Evolutionary conservation across 2,329 filamentous ascomycete species (phyloP).

Genomic region (Mollisiaceae sp.): DNA sequence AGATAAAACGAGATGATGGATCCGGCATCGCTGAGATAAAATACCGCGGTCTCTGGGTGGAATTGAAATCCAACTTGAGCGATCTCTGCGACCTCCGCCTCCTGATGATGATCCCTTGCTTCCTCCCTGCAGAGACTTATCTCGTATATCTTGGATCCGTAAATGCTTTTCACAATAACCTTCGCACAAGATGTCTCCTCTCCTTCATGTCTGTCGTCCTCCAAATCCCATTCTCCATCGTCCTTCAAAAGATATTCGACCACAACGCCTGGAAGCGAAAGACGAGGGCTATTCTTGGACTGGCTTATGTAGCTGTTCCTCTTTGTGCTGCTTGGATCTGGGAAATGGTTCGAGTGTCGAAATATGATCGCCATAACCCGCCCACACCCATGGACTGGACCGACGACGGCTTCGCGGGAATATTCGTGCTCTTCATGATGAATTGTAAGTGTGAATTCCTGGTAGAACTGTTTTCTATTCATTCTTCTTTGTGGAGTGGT

Average conservation of each 20-base stretch:
- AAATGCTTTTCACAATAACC: neutral
- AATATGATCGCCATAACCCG: neutral
- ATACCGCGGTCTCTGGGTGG: neutral
- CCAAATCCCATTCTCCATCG: neutral
- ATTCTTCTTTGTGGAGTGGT: too few species aligned
- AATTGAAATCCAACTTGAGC: neutral
- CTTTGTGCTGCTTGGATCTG: neutral
- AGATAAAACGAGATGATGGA: slow-evolving; percentile 1
- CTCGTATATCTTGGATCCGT: neutral
- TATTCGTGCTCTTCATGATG: neutral
- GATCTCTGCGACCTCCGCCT: neutral
- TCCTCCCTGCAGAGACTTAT: neutral
- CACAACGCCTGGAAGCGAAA: slow-evolving; percentile 2
- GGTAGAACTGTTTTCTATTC: too few species aligned
- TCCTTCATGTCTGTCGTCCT: slow-evolving; percentile 3
- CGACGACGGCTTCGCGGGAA: neutral
- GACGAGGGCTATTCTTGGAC: neutral
- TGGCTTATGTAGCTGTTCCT: neutral
- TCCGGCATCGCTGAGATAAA: neutral
- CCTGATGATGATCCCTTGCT: neutral
- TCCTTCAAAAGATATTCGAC: neutral
- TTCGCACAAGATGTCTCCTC: neutral
- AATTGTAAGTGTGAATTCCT: too few species aligned
- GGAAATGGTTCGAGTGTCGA: neutral
- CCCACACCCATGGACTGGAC: neutral